Evolutionary conservation across 306 rosid genomes (phyloP).

Genomic region (Corylus avellana): DNA sequence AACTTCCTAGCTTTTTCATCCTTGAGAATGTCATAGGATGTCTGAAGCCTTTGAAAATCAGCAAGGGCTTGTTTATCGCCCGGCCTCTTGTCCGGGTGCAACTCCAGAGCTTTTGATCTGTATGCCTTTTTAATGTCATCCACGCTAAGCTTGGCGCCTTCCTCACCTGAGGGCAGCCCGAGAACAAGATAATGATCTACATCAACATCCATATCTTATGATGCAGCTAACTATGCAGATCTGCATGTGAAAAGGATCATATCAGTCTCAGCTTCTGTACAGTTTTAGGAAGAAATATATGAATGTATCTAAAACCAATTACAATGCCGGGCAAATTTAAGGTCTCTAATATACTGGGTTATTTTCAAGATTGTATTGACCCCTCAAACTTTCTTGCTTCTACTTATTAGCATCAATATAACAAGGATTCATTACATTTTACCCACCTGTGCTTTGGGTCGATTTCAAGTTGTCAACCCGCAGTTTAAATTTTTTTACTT

Average conservation of each 20-base stretch:
- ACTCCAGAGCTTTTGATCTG: slow-evolving; percentile 67
- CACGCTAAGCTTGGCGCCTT: slow-evolving; percentile 64
- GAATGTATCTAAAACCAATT: too few relatives aligned
- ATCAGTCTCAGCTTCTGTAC: slow-evolving; percentile 2
- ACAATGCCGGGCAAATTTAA: too few relatives aligned
- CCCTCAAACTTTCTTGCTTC: too few relatives aligned
- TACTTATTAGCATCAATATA: too few relatives aligned
- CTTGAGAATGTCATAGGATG: slow-evolving; percentile 80
- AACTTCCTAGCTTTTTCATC: slow-evolving; percentile 78
- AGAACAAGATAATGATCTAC: slow-evolving; percentile 70
- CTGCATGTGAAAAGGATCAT: neutral
- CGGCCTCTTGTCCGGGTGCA: slow-evolving; percentile 92
- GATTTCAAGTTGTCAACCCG: too few relatives aligned
- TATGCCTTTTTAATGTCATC: slow-evolving; percentile 79
- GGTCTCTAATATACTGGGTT: too few relatives aligned
- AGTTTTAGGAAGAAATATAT: neutral
- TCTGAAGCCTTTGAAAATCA: slow-evolving; percentile 62
- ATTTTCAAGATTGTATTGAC: too few relatives aligned
- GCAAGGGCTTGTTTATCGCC: slow-evolving; percentile 75
- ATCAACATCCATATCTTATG: slow-evolving; percentile 45
- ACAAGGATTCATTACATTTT: too few relatives aligned
- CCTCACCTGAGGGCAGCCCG: slow-evolving; percentile 83
- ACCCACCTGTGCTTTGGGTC: too few relatives aligned
- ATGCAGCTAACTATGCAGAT: neutral
- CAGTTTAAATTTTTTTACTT: too few relatives aligned